Conservation (phyloP, 768 basidiomycete species). For the Termitomyces sp. region DNA sequence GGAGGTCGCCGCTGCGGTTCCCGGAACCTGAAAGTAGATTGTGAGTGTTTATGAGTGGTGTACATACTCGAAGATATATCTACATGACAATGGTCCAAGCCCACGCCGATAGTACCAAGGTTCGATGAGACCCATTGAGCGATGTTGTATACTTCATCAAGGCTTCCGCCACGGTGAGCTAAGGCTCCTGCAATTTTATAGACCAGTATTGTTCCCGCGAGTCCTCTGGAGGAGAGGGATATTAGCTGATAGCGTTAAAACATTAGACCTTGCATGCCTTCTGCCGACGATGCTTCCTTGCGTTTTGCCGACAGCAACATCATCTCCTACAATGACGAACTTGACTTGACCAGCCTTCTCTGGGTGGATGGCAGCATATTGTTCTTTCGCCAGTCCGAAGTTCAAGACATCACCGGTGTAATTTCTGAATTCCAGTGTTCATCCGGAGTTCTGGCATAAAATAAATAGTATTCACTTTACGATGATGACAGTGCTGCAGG, state of each 20-base stretch:
- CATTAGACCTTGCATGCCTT: conserved; percentile 37
- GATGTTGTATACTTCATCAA: conserved; percentile 64
- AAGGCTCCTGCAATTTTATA: conserved; percentile 92
- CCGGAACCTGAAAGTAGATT: conserved; percentile 55
- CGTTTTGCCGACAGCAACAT: conserved; percentile 79
- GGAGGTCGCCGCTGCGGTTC: conserved; percentile 57
- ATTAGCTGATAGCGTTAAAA: not conserved
- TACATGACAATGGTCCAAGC: conserved; percentile 90
- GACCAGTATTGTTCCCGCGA: conserved; percentile 77
- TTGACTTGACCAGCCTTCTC: conserved; percentile 63
- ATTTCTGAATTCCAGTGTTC: conserved; percentile 47
- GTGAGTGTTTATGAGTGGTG: not conserved
- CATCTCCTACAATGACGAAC: conserved; percentile 85
- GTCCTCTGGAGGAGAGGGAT: conserved; percentile 48
- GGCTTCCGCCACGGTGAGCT: conserved; percentile 58
- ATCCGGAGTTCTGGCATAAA: not conserved
- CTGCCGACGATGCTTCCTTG: conserved; percentile 86
- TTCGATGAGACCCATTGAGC: conserved; percentile 65
- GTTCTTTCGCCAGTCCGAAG: conserved; percentile 87
- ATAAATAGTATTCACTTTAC: conserved; percentile 54
- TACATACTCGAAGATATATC: not conserved
- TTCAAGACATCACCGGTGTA: conserved; percentile 91
- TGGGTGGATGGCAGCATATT: conserved; percentile 68
- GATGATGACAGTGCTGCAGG: conserved; percentile 69
- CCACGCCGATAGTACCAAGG: conserved; percentile 81